Base-by-base conservation (phyloP, 179 eudicot species). In the Dionaea muscipula region DNA sequence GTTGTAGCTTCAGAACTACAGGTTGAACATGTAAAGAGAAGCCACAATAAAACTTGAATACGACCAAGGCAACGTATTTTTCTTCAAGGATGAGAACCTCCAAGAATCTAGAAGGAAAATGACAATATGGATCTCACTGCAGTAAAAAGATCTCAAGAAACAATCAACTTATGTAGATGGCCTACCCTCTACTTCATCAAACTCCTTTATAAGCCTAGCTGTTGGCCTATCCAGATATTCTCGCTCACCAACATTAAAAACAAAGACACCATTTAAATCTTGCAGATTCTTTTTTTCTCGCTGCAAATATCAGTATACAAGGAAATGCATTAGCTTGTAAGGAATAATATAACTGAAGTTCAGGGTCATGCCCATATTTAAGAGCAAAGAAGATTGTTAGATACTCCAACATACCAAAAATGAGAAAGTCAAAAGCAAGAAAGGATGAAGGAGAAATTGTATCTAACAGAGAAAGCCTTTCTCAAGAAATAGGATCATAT, bases 211-310 rank as follows among this genome's bases (percentile, higher is more conserved):
- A 12, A 91, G 75, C 75, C 74, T 82, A 14, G 98, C 98, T 24
- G 98, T 91, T 51, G 93, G 94, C 68, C 81, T 71, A 64, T 81
- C 89, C 26, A 91, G 65, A 66, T 74, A 76, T 50, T 88, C 98
- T 36, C 81, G 75, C 55, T 78, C 98, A 56, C 89, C 66, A 68
- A 88, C 86, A 75, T 75, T 77, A 56, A 72, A 79, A 43, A 87
- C 96, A 65, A 73, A 87, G 18, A 87, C 94, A 18, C 81, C 77
- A 71, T 62, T 84, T 23, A 88, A 51, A 59, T 88, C 93, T 72
- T 87, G 98, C 75, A 91, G 46, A 65, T 91, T 91, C 78, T 81
- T 84, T 77, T 84, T 91, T 58, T 84, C 98, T 55, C 89, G 81
- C 98, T 91, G 81, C 68, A 67, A 69, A 62, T 43, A 19, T 20